Evolutionary conservation across 2,329 filamentous ascomycete genomes (phyloP), one percentile per base, ranked within the genome.

Genomic region (Phyllosticta capitalensis): DNA sequence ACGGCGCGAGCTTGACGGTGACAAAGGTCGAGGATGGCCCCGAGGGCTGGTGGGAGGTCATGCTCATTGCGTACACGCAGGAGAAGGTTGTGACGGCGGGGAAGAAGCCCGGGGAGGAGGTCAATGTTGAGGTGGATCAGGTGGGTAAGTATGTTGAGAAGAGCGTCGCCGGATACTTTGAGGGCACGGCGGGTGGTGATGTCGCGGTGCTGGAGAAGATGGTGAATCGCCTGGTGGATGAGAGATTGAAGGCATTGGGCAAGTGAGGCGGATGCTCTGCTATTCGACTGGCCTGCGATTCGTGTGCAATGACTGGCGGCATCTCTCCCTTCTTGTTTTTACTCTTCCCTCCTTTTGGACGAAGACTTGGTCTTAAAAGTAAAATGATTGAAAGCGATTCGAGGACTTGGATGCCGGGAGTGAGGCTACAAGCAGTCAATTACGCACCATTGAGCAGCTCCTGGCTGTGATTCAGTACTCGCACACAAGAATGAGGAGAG

Each of bases 1-100:
- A 99, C 71, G 94, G 94, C 4, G 92, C 94, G 22, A 96, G 92
- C 70, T 78, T 99, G 78, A 99, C 94, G 0, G 83, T 99, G 1
- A 97, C 92, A 2, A 81, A 83, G 65, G 92, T 97, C 28, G 77
- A 92, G 67, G 92, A 96, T 72, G 81, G 72, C 1, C 82, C 84
- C 64, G 86, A 87, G 50, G 95, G 90, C 72, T 96, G 87, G 83
- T 87, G 82, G 76, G 94, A 97, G 81, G 88, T 99, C 55, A 99
- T 99, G 94, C 79, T 99, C 63, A 96, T 99, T 72, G 83, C 89
- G 9, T 99, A 99, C 74, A 96, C 94, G 10, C 94, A 97, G 77
- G 90, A 92, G 74, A 89, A 89, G 73, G 86, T 99, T 17, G 87
- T 95, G 17, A 85, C 90, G 63, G 89, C 89, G 2, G 79, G 78